Evolutionary conservation across 306 rosid genomes (phyloP), one percentile per base, ranked within the genome.

Genomic region (Neltuma alba): DNA sequence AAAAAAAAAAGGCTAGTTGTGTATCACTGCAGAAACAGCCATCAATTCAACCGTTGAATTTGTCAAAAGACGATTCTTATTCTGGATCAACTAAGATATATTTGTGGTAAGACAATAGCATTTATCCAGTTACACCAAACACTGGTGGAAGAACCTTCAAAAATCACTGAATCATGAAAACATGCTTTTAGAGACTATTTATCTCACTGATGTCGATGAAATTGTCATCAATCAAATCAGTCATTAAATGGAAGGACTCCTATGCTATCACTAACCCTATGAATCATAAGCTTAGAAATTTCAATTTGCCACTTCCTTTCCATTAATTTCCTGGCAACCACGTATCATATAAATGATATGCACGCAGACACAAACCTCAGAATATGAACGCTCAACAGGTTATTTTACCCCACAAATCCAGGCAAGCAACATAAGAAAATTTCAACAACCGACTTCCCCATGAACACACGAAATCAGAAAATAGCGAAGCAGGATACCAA

Each of bases 301-400:
- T 60, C 66, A 60, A 60, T 60, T 5, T 12, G 3, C 64, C 21
- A 30, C 57, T 15, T 21, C 47, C 48, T 61, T 28, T 48, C 75
- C 25, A 36, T 45, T 63, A 67, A 68, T 79, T 79, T 37, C 67
- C 70, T n/a, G 54, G 71, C 18, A 77, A 83, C 70, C 69, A 73
- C 27, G 62, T 7, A 55, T n/a, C 14, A 21, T 14, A 74, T 40
- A 38, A 74, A 70, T 30, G 75, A 45, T 8, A 41, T 23, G 8
- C 2, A 63, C 6, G 44, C 10, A 38, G 12, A 52, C 62, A 23
- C 62, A 55, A 55, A 12, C 52, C 28, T 36, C 6, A 36, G 37
- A 74, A 48, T 2, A 72, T n/a, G 37, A 66, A 66, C 71, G n/a
- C 9, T 31, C 3, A 65, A 20, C 3, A 65, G 4, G 38, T 34